Evolutionary conservation across 2,329 filamentous ascomycete genomes (phyloP).

Genomic region (Metarhizium humberi): DNA sequence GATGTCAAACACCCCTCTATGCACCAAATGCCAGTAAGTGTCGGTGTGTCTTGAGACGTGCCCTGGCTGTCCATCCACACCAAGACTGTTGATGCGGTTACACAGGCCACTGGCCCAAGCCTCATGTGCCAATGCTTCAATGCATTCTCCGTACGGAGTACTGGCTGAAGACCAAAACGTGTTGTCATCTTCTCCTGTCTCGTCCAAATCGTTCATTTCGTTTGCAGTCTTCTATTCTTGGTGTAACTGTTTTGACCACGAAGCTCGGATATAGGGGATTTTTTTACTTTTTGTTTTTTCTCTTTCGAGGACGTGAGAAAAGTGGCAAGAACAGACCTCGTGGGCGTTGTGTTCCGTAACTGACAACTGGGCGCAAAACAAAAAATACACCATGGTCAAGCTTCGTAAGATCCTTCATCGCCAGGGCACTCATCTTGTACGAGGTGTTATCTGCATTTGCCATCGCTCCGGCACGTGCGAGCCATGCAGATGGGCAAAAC

Average conservation of each 20-base stretch:
- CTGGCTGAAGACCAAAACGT: not conserved
- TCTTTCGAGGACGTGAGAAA: not conserved
- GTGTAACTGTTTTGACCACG: not conserved
- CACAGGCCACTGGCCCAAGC: not conserved
- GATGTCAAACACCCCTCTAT: not conserved
- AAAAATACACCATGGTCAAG: too few species aligned
- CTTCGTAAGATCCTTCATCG: not conserved
- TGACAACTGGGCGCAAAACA: too few species aligned
- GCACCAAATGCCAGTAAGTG: not conserved
- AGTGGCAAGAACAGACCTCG: not conserved
- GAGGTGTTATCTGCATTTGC: not conserved
- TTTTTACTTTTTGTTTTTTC: too few species aligned
- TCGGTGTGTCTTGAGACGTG: not conserved
- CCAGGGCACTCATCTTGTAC: slow-evolving; percentile 1
- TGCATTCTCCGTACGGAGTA: not conserved
- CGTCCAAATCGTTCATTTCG: not conserved
- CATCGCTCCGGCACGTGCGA: slow-evolving; percentile 3
- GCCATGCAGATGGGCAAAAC: not conserved
- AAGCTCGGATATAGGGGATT: not conserved
- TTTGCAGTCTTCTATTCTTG: not conserved
- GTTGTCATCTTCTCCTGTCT: not conserved
- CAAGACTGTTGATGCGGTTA: not conserved
- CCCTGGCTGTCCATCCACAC: not conserved
- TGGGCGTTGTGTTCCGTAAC: too few species aligned
- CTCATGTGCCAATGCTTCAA: not conserved